Conservation (phyloP, 2,329 filamentous ascomycete species). For the Epichloe gansuensis region DNA sequence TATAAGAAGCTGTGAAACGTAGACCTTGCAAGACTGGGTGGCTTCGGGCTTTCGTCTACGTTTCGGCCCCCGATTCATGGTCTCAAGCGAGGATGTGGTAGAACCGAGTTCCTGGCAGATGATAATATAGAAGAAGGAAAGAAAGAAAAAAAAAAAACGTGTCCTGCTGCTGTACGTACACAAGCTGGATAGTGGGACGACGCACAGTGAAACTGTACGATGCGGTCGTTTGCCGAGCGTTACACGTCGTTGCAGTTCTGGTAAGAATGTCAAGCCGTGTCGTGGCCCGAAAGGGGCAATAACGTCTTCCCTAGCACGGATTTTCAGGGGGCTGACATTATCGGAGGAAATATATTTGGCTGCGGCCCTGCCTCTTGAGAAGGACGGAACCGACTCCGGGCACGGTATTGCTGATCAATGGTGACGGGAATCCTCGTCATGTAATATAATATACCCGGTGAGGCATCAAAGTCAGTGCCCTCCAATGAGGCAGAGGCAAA, state of each 20-base stretch:
- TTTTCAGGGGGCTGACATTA: not conserved
- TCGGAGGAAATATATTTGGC: not conserved
- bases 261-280: not conserved
- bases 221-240: constrained; percentile 1
- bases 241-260: not conserved
- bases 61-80: not conserved
- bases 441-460: not conserved
- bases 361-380: not conserved
- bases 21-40: not conserved
- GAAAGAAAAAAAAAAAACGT: not conserved
- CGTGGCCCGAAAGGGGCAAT: not conserved
- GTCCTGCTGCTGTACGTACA: not conserved
- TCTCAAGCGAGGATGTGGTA: not conserved
- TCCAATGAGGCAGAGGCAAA: not conserved
- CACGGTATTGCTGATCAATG: not conserved
- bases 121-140: not conserved
- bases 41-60: not conserved
- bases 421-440: not conserved
- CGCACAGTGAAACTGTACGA: not conserved
- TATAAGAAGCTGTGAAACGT: not conserved
- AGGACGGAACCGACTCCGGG: not conserved
- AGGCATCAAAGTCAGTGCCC: not conserved
- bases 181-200: not conserved
- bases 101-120: not conserved
- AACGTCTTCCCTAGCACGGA: not conserved